Percentiles rank a stretch among this genome's conserved stretches.
Conservation (phyloP, 441 rosid species). For the Corymbia citriodora region DNA sequence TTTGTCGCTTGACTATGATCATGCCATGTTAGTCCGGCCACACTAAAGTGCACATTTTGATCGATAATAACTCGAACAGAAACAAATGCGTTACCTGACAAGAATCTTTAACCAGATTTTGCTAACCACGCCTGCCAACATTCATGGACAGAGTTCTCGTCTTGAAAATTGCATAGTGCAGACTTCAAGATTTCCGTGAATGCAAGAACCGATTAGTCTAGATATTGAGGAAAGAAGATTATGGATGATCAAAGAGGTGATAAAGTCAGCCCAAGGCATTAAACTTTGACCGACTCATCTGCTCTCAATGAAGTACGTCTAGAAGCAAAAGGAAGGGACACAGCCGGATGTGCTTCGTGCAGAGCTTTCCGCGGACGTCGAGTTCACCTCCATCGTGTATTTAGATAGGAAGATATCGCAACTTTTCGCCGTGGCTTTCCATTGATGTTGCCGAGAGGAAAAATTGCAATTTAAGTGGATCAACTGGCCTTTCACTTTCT, state of each 20-base stretch:
- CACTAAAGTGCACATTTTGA: background rate
- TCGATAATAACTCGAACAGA: background rate
- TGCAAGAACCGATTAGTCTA: background rate
- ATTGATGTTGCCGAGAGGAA: background rate
- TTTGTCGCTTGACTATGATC: background rate
- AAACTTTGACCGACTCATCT: background rate
- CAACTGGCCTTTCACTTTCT: background rate
- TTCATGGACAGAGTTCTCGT: no score
- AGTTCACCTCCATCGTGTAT: background rate
- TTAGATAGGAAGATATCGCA: background rate
- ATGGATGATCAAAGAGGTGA: background rate
- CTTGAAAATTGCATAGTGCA: background rate
- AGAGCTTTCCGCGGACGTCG: background rate
- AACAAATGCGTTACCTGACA: background rate
- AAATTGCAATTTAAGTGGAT: background rate
- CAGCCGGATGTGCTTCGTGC: background rate
- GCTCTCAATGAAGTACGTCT: background rate
- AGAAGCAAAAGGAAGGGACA: background rate
- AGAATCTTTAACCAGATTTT: background rate
- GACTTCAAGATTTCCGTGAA: background rate
- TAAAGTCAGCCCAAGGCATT: background rate
- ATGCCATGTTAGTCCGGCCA: background rate
- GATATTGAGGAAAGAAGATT: background rate
- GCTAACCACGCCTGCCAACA: background rate
- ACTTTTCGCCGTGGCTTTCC: background rate